These are phyloP conservation scores for Endothia cerciana DNA, from an alignment of 2,329 filamentous ascomycete genomes.

Conservation along the genomic window DNA sequence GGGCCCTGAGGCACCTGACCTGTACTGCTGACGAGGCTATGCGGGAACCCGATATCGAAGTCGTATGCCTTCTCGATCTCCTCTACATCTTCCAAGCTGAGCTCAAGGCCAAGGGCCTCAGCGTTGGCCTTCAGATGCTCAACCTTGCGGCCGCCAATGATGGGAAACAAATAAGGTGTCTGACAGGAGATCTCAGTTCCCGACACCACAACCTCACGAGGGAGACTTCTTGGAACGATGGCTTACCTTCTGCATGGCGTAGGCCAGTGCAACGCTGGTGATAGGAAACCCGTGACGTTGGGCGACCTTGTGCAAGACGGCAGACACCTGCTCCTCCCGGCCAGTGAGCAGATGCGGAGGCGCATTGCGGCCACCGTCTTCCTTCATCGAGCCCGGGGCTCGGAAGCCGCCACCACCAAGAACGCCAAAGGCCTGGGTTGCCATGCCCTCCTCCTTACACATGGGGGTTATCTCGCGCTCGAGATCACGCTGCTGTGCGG, in stretches of 20 bases:
- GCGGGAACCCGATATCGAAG: constrained; percentile 71
- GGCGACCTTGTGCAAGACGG: constrained; percentile 54
- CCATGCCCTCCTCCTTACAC: constrained; percentile 63
- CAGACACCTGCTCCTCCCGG: constrained; percentile 56
- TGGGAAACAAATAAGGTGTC: constrained; percentile 72
- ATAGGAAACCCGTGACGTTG: constrained; percentile 46
- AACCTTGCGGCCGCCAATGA: constrained; percentile 71
- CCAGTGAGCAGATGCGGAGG: constrained; percentile 39
- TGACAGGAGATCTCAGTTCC: background rate
- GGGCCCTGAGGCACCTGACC: constrained; percentile 42
- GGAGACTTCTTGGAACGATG: background rate
- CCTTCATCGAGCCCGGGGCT: constrained; percentile 37
- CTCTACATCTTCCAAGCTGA: constrained; percentile 65
- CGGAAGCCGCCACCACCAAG: constrained; percentile 49
- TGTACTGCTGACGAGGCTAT: constrained; percentile 57
- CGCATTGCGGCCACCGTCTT: constrained; percentile 43
- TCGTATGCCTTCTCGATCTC: constrained; percentile 65
- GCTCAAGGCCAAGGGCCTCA: constrained; percentile 63
- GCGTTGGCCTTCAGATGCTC: constrained; percentile 74
- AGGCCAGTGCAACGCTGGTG: constrained; percentile 66
- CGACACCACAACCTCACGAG: background rate
- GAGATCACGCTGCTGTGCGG: constrained; percentile 63
- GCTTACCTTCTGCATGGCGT: constrained; percentile 66
- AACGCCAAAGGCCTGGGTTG: constrained; percentile 38
- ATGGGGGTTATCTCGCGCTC: constrained; percentile 73